Base-by-base conservation (phyloP, 768 basidiomycete species). In the Stropharia rugosoannulata region DNA sequence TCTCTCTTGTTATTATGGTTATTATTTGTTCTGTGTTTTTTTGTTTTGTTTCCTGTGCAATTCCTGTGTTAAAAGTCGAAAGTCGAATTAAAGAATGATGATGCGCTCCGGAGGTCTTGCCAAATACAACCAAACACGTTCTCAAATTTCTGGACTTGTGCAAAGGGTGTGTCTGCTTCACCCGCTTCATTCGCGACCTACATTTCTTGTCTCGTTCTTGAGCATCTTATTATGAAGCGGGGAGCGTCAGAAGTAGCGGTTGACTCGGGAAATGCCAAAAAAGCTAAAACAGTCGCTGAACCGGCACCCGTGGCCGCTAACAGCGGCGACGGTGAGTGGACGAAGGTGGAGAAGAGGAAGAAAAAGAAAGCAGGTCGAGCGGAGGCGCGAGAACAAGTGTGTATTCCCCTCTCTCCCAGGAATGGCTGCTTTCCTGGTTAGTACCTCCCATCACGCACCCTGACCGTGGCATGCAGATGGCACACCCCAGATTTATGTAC, bases 401-500 rank as follows among this genome's bases (percentile, higher is more conserved):
- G 55, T 59, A 57, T 58, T 37, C 27, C 15, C 36, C 55, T 40
- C 53, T 54, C 37, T 18, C 44, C 11, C 54, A 49, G 55, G 49
- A 52, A 48, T 47, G 46, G 56, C 56, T n/a, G 44, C 40, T 45
- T 45, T 39, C 54, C 46, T 60, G 32, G 35, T 51, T 48, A 40
- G 53, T 5, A 55, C 56, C 55, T 39, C 54, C 62, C 22, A 53
- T 61, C 43, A 59, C 55, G 63, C 46, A 60, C 58, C 25, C 18
- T 39, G n/a, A 53, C 43, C 32, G 38, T 50, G 54, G 27, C 49
- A 32, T 59, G 35, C 67, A 87, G 80, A 68, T 74, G 12, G 78
- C 73, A n/a, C 78, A 80, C 38, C 90, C 93, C 0, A 73, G 81
- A 54, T 95, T 96, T 69, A 84, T 93, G 79, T 96, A 94, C 61